These are phyloP conservation scores for Colletotrichum eleusines DNA, from an alignment of 2,329 filamentous ascomycete genomes.

Conservation along the genomic window DNA sequence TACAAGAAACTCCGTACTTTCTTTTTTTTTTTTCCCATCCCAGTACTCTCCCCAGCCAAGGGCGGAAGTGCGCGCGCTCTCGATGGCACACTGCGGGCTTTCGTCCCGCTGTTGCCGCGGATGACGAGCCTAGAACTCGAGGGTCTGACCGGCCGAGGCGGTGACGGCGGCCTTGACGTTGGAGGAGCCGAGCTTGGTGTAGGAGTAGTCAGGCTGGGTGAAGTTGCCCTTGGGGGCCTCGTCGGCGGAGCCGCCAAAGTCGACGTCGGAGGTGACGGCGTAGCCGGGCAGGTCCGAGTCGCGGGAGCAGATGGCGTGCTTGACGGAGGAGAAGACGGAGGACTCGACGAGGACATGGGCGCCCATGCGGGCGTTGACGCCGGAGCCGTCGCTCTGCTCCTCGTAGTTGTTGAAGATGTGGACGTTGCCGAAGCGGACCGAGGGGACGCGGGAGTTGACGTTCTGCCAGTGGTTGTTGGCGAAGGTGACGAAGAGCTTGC, in stretches of 20 bases:
- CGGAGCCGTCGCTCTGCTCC: slow-evolving; percentile 55
- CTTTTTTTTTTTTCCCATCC: too few relatives aligned
- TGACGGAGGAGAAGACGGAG: slow-evolving; percentile 60
- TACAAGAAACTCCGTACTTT: slow-evolving; percentile 36
- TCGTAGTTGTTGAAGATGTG: slow-evolving; percentile 69
- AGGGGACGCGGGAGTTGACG: slow-evolving; percentile 73
- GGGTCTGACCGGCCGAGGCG: slow-evolving; percentile 54
- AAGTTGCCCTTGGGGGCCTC: slow-evolving; percentile 64
- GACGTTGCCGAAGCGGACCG: slow-evolving; percentile 73
- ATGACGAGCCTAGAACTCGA: slow-evolving; percentile 48
- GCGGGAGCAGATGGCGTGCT: slow-evolving; percentile 52
- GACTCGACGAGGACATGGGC: slow-evolving; percentile 72
- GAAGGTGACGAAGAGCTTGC: slow-evolving; percentile 73
- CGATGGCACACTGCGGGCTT: slow-evolving; percentile 3
- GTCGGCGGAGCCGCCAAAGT: slow-evolving; percentile 59
- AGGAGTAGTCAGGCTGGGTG: slow-evolving; percentile 63
- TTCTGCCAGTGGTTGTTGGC: slow-evolving; percentile 75
- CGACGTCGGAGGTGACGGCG: slow-evolving; percentile 56
- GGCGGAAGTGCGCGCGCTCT: slow-evolving; percentile 6
- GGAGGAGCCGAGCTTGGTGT: slow-evolving; percentile 58
- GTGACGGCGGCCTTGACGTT: slow-evolving; percentile 60
- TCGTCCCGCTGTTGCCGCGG: background rate
- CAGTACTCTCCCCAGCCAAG: background rate
- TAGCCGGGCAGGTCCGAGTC: slow-evolving; percentile 58
- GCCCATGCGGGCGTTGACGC: slow-evolving; percentile 68